Percentiles rank a stretch among this genome's conserved stretches.
phyloP scores from a whole-genome alignment of 2,329 filamentous ascomycete species.

The Apiospora hydei region DNA sequence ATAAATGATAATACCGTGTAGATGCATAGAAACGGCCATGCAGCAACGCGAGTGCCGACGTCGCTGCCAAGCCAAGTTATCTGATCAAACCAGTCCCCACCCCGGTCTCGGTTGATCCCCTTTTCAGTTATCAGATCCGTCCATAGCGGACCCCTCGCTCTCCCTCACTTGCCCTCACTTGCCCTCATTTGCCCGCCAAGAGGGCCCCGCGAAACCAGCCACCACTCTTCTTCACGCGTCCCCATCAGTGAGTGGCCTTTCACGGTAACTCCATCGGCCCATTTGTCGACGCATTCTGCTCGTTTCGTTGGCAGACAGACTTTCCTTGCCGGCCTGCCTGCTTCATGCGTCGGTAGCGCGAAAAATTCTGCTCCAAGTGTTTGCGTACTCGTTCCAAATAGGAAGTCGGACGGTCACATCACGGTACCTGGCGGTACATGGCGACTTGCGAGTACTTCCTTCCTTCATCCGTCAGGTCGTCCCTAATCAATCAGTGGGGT shows the following conservation, averaged over 20 bases:
- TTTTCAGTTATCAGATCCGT: conserved; percentile 49
- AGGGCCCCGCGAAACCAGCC: conserved; percentile 31
- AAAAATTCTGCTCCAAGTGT: conserved; percentile 33
- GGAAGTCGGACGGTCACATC: conserved; percentile 28
- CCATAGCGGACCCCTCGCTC: background rate
- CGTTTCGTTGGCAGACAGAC: background rate
- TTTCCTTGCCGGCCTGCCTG: conserved; percentile 25
- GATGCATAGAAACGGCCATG: background rate
- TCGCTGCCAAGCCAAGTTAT: conserved; percentile 29
- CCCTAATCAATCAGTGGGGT: no score
- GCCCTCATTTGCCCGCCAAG: conserved; percentile 37
- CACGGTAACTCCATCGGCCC: conserved; percentile 5
- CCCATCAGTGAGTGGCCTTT: background rate
- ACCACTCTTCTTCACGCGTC: background rate
- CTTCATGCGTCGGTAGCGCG: conserved; percentile 33
- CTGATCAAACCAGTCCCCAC: conserved; percentile 25
- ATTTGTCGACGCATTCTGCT: conserved; percentile 34
- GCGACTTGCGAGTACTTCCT: background rate
- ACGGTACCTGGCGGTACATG: conserved; percentile 32
- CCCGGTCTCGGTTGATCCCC: conserved; percentile 29
- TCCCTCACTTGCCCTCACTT: conserved; percentile 30
- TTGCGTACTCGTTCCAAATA: conserved; percentile 26
- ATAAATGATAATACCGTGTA: background rate
- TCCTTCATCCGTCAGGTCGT: background rate
- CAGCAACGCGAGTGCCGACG: conserved; percentile 10